Percentiles rank a stretch among this genome's conserved stretches.
Conservation (phyloP, 495 filamentous ascomycete genomes). For the Hypoxylon trugodes region DNA sequence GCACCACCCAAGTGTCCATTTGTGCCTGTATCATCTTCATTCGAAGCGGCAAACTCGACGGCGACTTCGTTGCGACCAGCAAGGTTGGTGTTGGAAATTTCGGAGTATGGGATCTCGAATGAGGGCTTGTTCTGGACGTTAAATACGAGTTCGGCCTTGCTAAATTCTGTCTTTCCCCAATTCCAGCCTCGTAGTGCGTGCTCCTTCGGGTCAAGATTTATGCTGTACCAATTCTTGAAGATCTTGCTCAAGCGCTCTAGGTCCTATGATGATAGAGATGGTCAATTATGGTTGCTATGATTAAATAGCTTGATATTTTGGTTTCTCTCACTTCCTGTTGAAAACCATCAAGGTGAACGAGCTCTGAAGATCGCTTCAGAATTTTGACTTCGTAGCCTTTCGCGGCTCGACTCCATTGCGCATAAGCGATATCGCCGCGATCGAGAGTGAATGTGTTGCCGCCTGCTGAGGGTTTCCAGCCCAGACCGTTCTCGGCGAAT, state of each 20-base stretch:
- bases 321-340: constrained; percentile 74
- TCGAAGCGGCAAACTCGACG: constrained; percentile 86
- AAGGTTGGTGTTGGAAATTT: constrained; percentile 97
- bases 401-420: constrained; percentile 95
- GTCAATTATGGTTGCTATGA: constrained; percentile 12
- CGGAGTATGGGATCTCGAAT: constrained; percentile 96
- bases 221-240: constrained; percentile 96
- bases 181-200: constrained; percentile 98
- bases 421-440: constrained; percentile 76
- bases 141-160: constrained; percentile 92
- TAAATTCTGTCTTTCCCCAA: constrained; percentile 98
- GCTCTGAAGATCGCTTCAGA: constrained; percentile 77
- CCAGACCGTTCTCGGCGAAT: constrained; percentile 89
- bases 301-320: background rate
- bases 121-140: constrained; percentile 96
- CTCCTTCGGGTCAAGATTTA: constrained; percentile 89
- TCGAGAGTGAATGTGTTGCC: constrained; percentile 94
- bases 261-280: constrained; percentile 64
- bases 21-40: constrained; percentile 71
- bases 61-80: constrained; percentile 98
- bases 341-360: constrained; percentile 96
- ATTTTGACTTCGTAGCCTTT: constrained; percentile 95
- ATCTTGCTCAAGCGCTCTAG: constrained; percentile 87
- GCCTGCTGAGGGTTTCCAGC: constrained; percentile 88
- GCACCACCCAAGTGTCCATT: constrained; percentile 81